Percentiles rank a stretch among this genome's conserved stretches.
Conservation (phyloP, 106 monocot genomes). For the Dioscorea dumetorum region DNA sequence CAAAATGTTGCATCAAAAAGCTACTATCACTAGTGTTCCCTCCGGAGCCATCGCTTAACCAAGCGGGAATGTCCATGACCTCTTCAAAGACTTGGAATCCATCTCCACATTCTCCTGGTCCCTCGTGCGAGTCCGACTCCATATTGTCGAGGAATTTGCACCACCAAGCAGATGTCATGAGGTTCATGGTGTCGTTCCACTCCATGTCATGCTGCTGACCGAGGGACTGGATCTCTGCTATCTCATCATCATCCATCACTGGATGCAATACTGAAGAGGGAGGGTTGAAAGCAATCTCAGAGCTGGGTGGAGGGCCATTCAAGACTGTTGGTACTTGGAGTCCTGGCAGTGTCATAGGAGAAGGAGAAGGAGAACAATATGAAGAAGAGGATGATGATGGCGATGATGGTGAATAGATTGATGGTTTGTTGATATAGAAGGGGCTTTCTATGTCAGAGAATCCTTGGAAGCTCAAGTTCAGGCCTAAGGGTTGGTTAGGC, state of each 20-base stretch:
- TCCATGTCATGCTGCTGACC: slow-evolving; percentile 78
- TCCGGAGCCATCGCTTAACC: slow-evolving; percentile 20
- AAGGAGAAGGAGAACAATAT: not conserved
- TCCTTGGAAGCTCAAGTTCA: slow-evolving; percentile 58
- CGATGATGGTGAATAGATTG: not conserved
- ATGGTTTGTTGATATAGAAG: not conserved
- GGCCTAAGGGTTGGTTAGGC: slow-evolving; percentile 55
- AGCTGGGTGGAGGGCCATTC: not conserved
- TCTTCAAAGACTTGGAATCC: slow-evolving; percentile 11
- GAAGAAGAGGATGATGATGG: slow-evolving; percentile 23
- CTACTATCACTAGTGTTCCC: slow-evolving; percentile 12
- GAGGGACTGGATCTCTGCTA: slow-evolving; percentile 65
- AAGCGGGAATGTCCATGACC: slow-evolving; percentile 18
- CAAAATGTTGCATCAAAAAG: slow-evolving; percentile 11
- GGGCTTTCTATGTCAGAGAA: slow-evolving; percentile 33
- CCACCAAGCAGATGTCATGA: slow-evolving; percentile 75
- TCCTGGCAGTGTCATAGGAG: slow-evolving; percentile 11
- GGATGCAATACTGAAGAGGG: slow-evolving; percentile 32
- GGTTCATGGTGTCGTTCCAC: slow-evolving; percentile 83
- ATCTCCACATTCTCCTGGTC: not conserved
- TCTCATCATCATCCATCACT: slow-evolving; percentile 65
- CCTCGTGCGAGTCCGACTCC: slow-evolving; percentile 19
- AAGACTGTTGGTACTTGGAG: not conserved
- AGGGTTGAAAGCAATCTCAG: not conserved
- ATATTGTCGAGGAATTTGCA: slow-evolving; percentile 49